These are phyloP conservation scores for Malus hybrid DNA, from an alignment of 331 rosid genomes.

Conservation along the genomic window DNA sequence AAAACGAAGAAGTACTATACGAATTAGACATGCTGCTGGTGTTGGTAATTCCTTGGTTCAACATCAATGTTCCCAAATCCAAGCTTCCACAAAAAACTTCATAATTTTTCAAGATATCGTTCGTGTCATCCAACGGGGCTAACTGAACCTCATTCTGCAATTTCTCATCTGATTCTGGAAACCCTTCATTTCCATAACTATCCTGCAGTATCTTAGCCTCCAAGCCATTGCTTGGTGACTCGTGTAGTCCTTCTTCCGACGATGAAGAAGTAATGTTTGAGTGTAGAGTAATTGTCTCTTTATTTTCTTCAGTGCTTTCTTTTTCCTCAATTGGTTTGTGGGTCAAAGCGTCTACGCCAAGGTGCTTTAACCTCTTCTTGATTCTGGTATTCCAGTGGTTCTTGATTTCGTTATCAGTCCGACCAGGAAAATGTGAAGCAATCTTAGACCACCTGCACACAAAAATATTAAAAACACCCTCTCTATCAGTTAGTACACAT, in stretches of 20 bases:
- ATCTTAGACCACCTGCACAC: slow-evolving; percentile 85
- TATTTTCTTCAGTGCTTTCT: slow-evolving; percentile 16
- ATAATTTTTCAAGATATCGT: slow-evolving; percentile 29
- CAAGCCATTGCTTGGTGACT: slow-evolving; percentile 2
- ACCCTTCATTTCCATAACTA: slow-evolving; percentile 9
- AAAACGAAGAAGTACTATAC: slow-evolving; percentile 36
- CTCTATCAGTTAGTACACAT: not conserved
- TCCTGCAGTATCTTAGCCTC: slow-evolving; percentile 11
- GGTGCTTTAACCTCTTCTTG: slow-evolving; percentile 73
- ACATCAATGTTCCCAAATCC: slow-evolving; percentile 37
- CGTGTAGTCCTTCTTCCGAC: slow-evolving; percentile 15
- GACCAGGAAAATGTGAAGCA: slow-evolving; percentile 91
- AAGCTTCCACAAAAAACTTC: slow-evolving; percentile 39
- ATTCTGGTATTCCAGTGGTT: slow-evolving; percentile 94
- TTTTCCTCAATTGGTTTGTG: slow-evolving; percentile 31
- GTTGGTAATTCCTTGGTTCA: slow-evolving; percentile 30
- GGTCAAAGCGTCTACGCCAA: slow-evolving; percentile 58
- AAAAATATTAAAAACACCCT: not conserved
- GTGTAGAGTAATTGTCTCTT: not conserved
- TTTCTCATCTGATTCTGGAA: slow-evolving; percentile 12
- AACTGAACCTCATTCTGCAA: slow-evolving; percentile 10
- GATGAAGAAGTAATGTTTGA: not conserved
- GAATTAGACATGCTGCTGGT: slow-evolving; percentile 26
- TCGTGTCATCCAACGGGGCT: slow-evolving; percentile 8
- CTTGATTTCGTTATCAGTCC: slow-evolving; percentile 92